These are phyloP conservation scores for Tolypocladium ovalisporum DNA, from an alignment of 2,329 filamentous ascomycete genomes.

Conservation along the genomic window DNA sequence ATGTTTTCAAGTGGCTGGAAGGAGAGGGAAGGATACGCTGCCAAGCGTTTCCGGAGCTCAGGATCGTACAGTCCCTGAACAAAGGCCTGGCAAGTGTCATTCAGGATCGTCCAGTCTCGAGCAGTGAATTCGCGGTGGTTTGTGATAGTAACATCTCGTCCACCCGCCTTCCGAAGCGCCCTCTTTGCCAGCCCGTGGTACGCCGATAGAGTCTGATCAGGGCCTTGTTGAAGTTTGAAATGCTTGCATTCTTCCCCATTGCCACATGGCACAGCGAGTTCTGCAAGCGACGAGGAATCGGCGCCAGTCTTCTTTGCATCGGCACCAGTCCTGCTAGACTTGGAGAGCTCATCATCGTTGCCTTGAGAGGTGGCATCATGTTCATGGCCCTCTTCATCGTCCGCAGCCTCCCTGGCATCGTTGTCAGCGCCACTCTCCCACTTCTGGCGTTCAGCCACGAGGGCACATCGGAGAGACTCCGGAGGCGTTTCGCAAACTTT, in stretches of 20 bases:
- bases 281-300: constrained; percentile 3
- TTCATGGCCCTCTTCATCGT: constrained; percentile 23
- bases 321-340: not conserved
- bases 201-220: constrained; percentile 27
- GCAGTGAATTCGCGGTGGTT: constrained; percentile 30
- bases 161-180: constrained; percentile 35
- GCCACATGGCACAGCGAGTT: constrained; percentile 11
- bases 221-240: constrained; percentile 29
- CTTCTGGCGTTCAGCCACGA: constrained; percentile 54
- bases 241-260: constrained; percentile 7
- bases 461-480: constrained; percentile 44
- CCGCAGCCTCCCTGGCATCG: constrained; percentile 21
- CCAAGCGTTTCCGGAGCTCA: constrained; percentile 32
- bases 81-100: constrained; percentile 42
- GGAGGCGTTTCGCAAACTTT: constrained; percentile 70
- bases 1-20: constrained; percentile 16
- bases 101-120: constrained; percentile 36
- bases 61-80: constrained; percentile 40
- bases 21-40: constrained; percentile 34
- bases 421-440: constrained; percentile 53
- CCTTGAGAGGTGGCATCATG: constrained; percentile 8
- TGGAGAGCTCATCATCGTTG: constrained; percentile 13
- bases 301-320: constrained; percentile 1
- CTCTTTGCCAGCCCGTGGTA: constrained; percentile 40
- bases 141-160: constrained; percentile 37